phyloP scores from a whole-genome alignment of 2,329 filamentous ascomycete species.

The Fusarium compactum region DNA sequence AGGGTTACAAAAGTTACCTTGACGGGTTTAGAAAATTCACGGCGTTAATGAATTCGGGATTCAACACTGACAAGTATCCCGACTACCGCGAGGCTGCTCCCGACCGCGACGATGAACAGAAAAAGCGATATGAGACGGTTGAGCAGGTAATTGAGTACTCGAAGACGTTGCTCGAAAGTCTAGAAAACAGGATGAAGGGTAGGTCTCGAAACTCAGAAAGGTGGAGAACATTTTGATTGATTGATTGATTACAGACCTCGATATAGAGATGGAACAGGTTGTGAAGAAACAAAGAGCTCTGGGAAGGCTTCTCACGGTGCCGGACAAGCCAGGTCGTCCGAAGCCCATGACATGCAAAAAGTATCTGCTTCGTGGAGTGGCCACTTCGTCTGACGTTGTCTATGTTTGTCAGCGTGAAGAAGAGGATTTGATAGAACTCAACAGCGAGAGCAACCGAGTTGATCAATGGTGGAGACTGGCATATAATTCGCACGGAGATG shows the following conservation, averaged over 20 bases:
- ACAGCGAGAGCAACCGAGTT: slow-evolving; percentile 44
- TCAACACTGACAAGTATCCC: slow-evolving; percentile 54
- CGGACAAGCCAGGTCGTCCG: slow-evolving; percentile 53
- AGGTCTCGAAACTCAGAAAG: slow-evolving; percentile 1
- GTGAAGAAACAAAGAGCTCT: slow-evolving; percentile 54
- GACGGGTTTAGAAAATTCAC: slow-evolving; percentile 53
- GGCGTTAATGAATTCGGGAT: slow-evolving; percentile 54
- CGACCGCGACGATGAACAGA: slow-evolving; percentile 51
- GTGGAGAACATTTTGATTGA: slow-evolving; percentile 34
- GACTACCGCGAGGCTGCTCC: slow-evolving; percentile 57
- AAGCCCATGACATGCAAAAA: slow-evolving; percentile 58
- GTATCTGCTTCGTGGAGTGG: slow-evolving; percentile 65
- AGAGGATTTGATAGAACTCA: slow-evolving; percentile 58
- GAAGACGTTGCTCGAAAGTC: slow-evolving; percentile 51
- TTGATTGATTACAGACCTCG: slow-evolving; percentile 43
- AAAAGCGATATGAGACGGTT: slow-evolving; percentile 47
- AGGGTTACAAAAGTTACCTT: slow-evolving; percentile 51
- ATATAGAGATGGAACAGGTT: slow-evolving; percentile 50
- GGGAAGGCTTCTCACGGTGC: slow-evolving; percentile 55
- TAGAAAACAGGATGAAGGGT: slow-evolving; percentile 54
- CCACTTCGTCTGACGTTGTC: slow-evolving; percentile 59
- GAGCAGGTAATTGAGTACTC: slow-evolving; percentile 52
- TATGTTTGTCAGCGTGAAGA: slow-evolving; percentile 63
- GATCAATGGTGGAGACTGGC: slow-evolving; percentile 70
- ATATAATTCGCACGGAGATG: slow-evolving; percentile 54